Evolutionary conservation across 108 stramenopile genomes (phyloP), one percentile per base, ranked within the genome.

Genomic region (Fragilariopsis cylindrus): DNA sequence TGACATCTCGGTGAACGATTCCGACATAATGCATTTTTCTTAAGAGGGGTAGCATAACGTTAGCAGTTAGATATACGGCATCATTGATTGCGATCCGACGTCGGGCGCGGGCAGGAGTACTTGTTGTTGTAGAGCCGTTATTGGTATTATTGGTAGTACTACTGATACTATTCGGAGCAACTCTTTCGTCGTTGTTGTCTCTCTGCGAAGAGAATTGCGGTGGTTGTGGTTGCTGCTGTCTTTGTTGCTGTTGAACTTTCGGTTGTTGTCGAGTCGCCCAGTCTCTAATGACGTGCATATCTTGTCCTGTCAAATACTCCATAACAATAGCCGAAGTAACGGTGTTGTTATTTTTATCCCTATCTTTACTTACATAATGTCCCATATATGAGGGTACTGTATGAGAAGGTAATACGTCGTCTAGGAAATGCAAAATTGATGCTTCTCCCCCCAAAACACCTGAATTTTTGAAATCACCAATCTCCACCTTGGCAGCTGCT

Each of bases 401-500:
- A 9, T 82, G 79, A 2, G 30, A 21, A 5, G 88, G 88, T 55
- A 90, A 58, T 1, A 71, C 49, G 5, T 39, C 39, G 65, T 89
- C 75, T 30, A 95, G 75, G 71, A 88, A 88, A 19, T 88, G 80
- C 42, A 95, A 63, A 46, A 95, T 84, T 3, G 80, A 71, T 3
- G 93, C 93, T 79, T 95, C 93, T 8, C 88, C 88, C 45, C 85
- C 87, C 68, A 95, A 75, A 5, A 95, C 91, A 18, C 93, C 93
- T 9, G 91, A 92, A 72, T 95, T 90, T 42, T 70, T 47, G 71
- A 92, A 95, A 11, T 76, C 82, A 46, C 86, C 81, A 21, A 92
- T 78, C 70, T 95, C 93, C 49, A 90, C 89, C 70, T 95, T 95
- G 70, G 93, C 93, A 19, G 91, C 93, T 15, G 86, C 93, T 2